Evolutionary conservation across 495 filamentous ascomycete genomes (phyloP).

Genomic region (Aspergillus nanangensis): DNA sequence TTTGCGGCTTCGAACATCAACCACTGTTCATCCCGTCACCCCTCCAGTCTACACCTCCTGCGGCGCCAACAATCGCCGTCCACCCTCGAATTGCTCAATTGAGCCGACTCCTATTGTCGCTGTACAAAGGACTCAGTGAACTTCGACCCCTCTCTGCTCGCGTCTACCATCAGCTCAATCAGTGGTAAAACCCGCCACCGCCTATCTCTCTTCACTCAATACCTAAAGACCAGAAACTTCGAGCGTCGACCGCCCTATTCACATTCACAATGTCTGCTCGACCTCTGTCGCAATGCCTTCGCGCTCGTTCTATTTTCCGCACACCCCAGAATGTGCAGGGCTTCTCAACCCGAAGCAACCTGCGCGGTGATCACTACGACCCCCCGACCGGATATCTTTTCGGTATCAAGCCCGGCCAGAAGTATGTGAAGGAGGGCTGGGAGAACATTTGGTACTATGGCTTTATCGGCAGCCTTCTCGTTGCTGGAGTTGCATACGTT

Average conservation of each 20-base stretch:
- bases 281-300: slow-evolving; percentile 37
- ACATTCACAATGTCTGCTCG: slow-evolving; percentile 39
- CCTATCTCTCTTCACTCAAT: slow-evolving; percentile 10
- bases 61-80: slow-evolving; percentile 19
- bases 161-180: slow-evolving; percentile 8
- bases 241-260: slow-evolving; percentile 6
- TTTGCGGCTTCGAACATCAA: slow-evolving; percentile 47
- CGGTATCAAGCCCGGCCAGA: slow-evolving; percentile 87
- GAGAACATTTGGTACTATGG: slow-evolving; percentile 84
- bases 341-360: slow-evolving; percentile 40
- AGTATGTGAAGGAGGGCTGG: slow-evolving; percentile 94
- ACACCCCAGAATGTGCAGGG: slow-evolving; percentile 33
- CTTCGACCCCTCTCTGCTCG: slow-evolving; percentile 2
- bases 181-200: slow-evolving; percentile 18
- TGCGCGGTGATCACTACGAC: slow-evolving; percentile 74
- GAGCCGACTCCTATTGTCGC: slow-evolving; percentile 10
- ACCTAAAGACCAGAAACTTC: slow-evolving; percentile 4
- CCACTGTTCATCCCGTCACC: slow-evolving; percentile 29
- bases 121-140: slow-evolving; percentile 8
- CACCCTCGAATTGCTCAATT: slow-evolving; percentile 20
- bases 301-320: slow-evolving; percentile 37
- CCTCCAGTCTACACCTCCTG: slow-evolving; percentile 25
- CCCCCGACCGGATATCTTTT: slow-evolving; percentile 88
- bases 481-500: slow-evolving; percentile 78
- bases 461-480: slow-evolving; percentile 75